Base-by-base conservation (phyloP, 441 rosid species). In the Gossypium schwendimanii region DNA sequence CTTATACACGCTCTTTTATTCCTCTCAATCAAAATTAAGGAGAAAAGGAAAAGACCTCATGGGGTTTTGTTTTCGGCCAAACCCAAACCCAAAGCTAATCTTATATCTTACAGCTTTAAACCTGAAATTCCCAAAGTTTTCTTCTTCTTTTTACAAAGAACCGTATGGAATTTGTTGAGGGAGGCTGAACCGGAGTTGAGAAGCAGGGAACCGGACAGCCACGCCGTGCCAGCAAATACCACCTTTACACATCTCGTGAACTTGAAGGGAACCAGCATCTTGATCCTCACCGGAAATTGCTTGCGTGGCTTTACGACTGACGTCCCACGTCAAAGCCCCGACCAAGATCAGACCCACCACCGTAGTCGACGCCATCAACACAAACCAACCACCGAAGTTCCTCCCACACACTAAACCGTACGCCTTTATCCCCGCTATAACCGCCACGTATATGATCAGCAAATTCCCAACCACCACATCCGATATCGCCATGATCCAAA, bases 181-280 rank as follows among this genome's bases (percentile, higher is more conserved):
- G 17, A 94, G 94, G 69, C 93, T 78, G 81, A 91, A 89, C 65
- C 95, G 92, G 84, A 94, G 95, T 89, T 94, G 92, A 0, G 97
- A 91, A 70, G 94, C 97, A 62, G 98, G 97, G 2, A 93, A 94
- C 24, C 89, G 80, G 45, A 91, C 92, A 0, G 98, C 98, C 21
- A 94, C 97, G 9, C 97, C 98, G 79, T 94, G 98, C 98, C 98
- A 94, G 70, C 98, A 94, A 65, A 94, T 94, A n/a, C 98, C 97
- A 39, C 98, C 97, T 82, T 83, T 92, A 74, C 98, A 91, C 75
- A 80, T 80, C 86, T 85, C 86, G 75, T 83, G 84, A 20, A 69
- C 77, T 53, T 73, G 73, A 73, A 57, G 70, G 74, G 71, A 28
- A 17, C 18, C 63, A 15, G 60, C n/a, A 14, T 57, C 26, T 50